Evolutionary conservation across 2,329 filamentous ascomycete genomes (phyloP).

Genomic region (Pestalotiopsis sp.): DNA sequence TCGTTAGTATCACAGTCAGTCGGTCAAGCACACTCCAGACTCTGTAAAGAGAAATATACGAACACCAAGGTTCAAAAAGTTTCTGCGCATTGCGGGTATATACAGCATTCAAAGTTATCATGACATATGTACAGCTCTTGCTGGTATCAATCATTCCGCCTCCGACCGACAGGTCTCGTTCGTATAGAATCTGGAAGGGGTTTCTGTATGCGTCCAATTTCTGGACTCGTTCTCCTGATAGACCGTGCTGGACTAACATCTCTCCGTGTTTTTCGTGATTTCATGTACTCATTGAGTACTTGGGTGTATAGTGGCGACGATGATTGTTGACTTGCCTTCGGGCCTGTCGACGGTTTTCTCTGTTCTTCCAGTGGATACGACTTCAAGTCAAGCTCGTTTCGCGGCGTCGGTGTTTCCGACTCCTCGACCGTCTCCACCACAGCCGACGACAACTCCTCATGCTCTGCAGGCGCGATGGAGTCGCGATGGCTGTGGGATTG

Average conservation of each 20-base stretch:
- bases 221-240: slow-evolving; percentile 48
- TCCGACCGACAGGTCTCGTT: slow-evolving; percentile 44
- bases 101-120: slow-evolving; percentile 25
- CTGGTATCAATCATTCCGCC: slow-evolving; percentile 38
- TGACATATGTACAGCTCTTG: slow-evolving; percentile 37
- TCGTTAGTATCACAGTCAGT: background rate
- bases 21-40: background rate
- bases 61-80: background rate
- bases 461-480: slow-evolving; percentile 21
- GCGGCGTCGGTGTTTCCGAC: slow-evolving; percentile 48
- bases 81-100: slow-evolving; percentile 20
- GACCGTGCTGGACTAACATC: slow-evolving; percentile 36
- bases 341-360: background rate
- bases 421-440: slow-evolving; percentile 43
- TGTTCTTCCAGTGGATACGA: slow-evolving; percentile 28
- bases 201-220: slow-evolving; percentile 53
- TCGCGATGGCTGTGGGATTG: slow-evolving; percentile 9
- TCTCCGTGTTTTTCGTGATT: slow-evolving; percentile 31
- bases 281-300: slow-evolving; percentile 25
- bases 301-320: slow-evolving; percentile 31
- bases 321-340: slow-evolving; percentile 34
- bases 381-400: slow-evolving; percentile 36
- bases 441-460: slow-evolving; percentile 26
- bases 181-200: slow-evolving; percentile 42
- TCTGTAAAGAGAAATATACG: background rate